Base-by-base conservation (phyloP, 2,329 filamentous ascomycete species). In the Plenodomus tracheiphilus region DNA sequence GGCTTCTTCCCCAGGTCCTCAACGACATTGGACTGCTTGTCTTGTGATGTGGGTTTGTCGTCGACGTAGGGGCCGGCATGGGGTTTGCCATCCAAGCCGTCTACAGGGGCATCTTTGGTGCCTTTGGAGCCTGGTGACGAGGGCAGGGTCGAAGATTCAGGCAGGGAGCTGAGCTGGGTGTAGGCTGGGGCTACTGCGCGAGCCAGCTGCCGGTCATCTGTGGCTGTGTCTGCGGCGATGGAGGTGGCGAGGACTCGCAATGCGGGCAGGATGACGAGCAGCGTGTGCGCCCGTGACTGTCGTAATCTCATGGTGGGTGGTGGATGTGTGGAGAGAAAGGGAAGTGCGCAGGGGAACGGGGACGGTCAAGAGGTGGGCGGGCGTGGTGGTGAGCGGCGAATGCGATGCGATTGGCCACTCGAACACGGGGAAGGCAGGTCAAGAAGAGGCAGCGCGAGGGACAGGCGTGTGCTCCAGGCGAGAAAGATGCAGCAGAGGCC, bases 61-160 rank as follows among this genome's bases (percentile, higher is more conserved):
- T 86, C 84, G 48, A 92, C 85, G 66, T 83, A 86, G 2, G 94
- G 94, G 1, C 94, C 94, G 17, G 87, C 84, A 69, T 97, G 93
- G 39, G 94, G 94, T 75, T 92, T 94, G 40, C 94, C 94, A 75
- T 97, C 94, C 63, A 88, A 87, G 39, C 92, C 92, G 70, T 97
- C 94, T 17, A 97, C 87, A 0, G 93, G 93, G 47, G 89, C 90
- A 76, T 94, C 87, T 70, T 91, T 91, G 43, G 85, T 86, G 44
- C 83, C 84, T 51, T 74, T 72, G 10, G 62, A 49, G 2, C 48
- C 62, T 4, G 67, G 49, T 2, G 61, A 43, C 2, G 54, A 46
- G 41, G 70, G 53, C 44, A 60, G 51, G 13, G 53, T 58, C 30
- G 66, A 59, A 13, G 58, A 51, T 36, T 62, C 51, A 30, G 58